Evolutionary conservation across 352 stramenopile species (phyloP), one percentile per base, ranked within the genome.

Genomic region (Phytophthora syringae): DNA sequence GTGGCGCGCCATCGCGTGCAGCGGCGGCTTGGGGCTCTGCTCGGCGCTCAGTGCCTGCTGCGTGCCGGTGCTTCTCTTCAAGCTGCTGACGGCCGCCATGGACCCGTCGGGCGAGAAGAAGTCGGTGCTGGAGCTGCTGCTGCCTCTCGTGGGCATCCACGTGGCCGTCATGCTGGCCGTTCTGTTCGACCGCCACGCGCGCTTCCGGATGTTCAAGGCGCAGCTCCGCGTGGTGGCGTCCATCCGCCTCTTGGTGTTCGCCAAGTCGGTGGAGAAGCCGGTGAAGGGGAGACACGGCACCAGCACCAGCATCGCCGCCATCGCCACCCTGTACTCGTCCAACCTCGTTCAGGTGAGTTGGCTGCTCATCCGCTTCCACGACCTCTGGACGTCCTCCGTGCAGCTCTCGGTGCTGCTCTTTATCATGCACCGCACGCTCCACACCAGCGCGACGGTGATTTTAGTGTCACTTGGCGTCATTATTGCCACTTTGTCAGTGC

Each of bases 281-380:
- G 64, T 76, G 11, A 67, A 67, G 37, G 65, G 60, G 4, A 42
- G 51, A 7, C 55, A 73, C 28, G 66, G 67, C 34, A 74, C 62
- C 43, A 70, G 66, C 52, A 72, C 65, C 30, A 74, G 55, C 51
- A 72, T 79, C 62, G 60, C 74, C 15, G 44, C 50, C 67, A 79
- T 82, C 60, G 67, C 63, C 40, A 79, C 70, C 18, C 71, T 82
- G 34, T 79, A 79, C 60, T 79, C 70, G 56, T 70, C 74, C 36
- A 77, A 74, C 44, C 62, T 82, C 21, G 47, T 72, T 12, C 59
- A 75, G 40, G 62, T 79, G 5, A 68, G 52, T 3, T 75, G 58
- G 52, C 42, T 76, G 51, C 58, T 82, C 45, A 72, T 70, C 47
- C 53, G 67, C 2, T 48, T 82, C 39, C 74, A 82, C 60, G 64